These are phyloP conservation scores for Talaromyces islandicus DNA, from an alignment of 2,329 filamentous ascomycete species.

Conservation along the genomic window DNA sequence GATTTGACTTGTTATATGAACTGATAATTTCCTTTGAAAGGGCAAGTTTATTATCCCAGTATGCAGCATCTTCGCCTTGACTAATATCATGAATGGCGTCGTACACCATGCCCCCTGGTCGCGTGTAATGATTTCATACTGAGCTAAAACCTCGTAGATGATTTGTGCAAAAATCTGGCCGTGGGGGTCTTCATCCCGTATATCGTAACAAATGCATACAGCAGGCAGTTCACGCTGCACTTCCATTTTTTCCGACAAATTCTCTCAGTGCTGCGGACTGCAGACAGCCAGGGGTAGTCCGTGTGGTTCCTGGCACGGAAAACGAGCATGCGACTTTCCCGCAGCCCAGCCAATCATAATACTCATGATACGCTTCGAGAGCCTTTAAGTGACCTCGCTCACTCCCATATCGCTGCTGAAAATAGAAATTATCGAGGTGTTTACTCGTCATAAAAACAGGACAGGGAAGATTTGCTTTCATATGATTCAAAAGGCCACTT, in stretches of 20 bases:
- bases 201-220: too few species aligned
- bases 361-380: neutral
- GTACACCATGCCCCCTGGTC: too few species aligned
- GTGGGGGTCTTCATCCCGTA: too few species aligned
- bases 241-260: neutral
- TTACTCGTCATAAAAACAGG: neutral
- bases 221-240: too few species aligned
- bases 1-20: too few species aligned
- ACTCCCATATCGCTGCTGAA: neutral
- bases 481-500: neutral
- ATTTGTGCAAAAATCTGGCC: too few species aligned
- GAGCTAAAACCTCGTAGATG: too few species aligned
- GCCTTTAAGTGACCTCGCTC: neutral
- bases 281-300: neutral
- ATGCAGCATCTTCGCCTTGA: too few species aligned
- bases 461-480: neutral
- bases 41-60: too few species aligned
- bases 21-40: too few species aligned
- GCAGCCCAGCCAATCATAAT: neutral
- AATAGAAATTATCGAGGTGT: neutral
- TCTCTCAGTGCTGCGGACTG: neutral
- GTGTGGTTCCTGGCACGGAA: neutral
- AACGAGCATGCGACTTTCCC: neutral
- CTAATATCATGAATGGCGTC: too few species aligned
- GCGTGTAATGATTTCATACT: too few species aligned